Evolutionary conservation across 1,139 yeast genomes (phyloP), one percentile per base, ranked within the genome.

Genomic region (Pichia sp.): DNA sequence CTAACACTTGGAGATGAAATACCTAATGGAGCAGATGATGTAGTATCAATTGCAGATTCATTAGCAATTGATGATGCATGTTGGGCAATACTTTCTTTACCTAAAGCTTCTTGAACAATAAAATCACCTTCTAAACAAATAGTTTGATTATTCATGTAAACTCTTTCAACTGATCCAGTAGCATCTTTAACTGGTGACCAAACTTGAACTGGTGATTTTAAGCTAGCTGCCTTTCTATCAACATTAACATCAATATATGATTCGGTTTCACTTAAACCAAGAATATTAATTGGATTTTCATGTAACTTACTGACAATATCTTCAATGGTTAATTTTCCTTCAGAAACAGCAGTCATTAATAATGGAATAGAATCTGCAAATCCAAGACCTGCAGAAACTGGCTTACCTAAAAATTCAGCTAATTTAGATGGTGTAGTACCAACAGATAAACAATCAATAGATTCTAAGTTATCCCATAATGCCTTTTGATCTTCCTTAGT

Each of bases 111-210:
- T 28, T 70, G 65, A 49, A 77, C 75, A 58, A 86, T 74, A 49
- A 88, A 71, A 54, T 79, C 79, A 60, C 96, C 96, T 67, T 91
- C 96, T 61, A 90, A 77, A 59, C 89, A 85, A 55, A 85, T 88
- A 53, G 96, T 87, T 67, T 84, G 84, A 57, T 82, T 84, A 60
- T 83, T 81, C 68, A 87, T 75, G 58, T 84, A 78, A 51, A 93
- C 98, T 68, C 98, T 82, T 71, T 89, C 96, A 63, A 93, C 84
- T 60, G 88, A 83, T 57, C 97, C 98, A 65, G 87, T 74, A 50
- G 75, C 72, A 63, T 73, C 70, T 52, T 70, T 67, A 62, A 79
- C 75, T 56, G 85, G 84, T 52, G 84, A 73, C 79, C 82, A 80
- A 45, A 70, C 62, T 44, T 73, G 60, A 36, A 50, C 49, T 31